Conservation (phyloP, 23 red algal species). For the Cyanidioschyzon merolae region DNA sequence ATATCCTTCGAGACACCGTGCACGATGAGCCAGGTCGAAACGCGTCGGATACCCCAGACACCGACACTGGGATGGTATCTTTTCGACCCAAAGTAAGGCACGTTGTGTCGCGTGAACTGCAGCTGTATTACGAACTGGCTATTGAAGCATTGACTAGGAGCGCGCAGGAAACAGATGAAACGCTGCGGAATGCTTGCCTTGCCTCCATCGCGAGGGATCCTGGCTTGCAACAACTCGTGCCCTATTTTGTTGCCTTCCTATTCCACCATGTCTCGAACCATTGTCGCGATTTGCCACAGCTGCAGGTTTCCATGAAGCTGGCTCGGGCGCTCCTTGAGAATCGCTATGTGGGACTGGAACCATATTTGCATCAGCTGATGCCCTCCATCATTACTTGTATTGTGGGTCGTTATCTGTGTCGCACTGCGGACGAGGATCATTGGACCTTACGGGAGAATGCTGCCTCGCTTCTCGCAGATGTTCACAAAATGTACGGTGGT, state of each 20-base stretch:
- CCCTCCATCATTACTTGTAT: slow-evolving; percentile 70
- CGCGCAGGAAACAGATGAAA: slow-evolving; percentile 24
- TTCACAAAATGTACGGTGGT: slow-evolving; percentile 37
- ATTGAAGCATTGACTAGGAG: slow-evolving; percentile 24
- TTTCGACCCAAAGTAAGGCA: slow-evolving; percentile 58
- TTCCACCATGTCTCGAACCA: slow-evolving; percentile 24
- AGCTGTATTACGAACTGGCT: slow-evolving; percentile 66
- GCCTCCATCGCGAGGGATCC: slow-evolving; percentile 50
- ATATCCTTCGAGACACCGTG: not conserved
- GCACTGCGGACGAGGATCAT: slow-evolving; percentile 53
- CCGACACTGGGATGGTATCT: not conserved
- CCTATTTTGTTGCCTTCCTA: slow-evolving; percentile 76
- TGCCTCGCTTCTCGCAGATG: slow-evolving; percentile 32
- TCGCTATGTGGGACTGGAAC: slow-evolving; percentile 21
- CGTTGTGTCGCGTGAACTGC: slow-evolving; percentile 64
- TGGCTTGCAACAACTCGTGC: slow-evolving; percentile 65
- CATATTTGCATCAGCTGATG: slow-evolving; percentile 76
- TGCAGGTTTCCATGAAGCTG: slow-evolving; percentile 53
- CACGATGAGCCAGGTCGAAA: not conserved
- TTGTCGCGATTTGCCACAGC: slow-evolving; percentile 18
- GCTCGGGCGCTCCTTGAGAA: slow-evolving; percentile 73
- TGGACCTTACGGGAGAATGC: slow-evolving; percentile 81
- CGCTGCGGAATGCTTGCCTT: slow-evolving; percentile 47
- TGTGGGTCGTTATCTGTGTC: slow-evolving; percentile 45
- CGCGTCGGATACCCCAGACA: not conserved